A percentile compares a stretch with the other conserved stretches of the same genome.
These are phyloP conservation scores for Beta corolliflora DNA, from an alignment of 179 eudicot species.

Conservation along the genomic window DNA sequence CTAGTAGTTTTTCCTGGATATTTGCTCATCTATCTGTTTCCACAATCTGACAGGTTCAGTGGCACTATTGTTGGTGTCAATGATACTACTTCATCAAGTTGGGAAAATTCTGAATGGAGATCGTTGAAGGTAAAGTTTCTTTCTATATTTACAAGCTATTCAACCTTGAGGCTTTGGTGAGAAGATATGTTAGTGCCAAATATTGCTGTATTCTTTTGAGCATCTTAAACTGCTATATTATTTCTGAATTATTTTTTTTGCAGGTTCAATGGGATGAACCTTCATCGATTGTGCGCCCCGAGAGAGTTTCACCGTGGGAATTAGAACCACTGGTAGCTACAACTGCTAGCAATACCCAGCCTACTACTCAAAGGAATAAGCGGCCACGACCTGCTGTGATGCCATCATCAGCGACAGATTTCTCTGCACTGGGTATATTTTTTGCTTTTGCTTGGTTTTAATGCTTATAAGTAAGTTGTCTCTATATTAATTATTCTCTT, in stretches of 20 bases:
- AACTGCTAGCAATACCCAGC: slow-evolving; percentile 54
- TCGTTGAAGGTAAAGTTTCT: slow-evolving; percentile 64
- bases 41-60: slow-evolving; percentile 54
- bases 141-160: neutral
- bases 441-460: neutral
- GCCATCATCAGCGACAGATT: slow-evolving; percentile 54
- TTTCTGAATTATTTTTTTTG: slow-evolving; percentile 6
- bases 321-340: slow-evolving; percentile 76
- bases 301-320: slow-evolving; percentile 93
- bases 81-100: slow-evolving; percentile 60
- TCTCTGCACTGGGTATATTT: slow-evolving; percentile 59
- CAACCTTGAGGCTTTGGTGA: neutral
- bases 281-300: slow-evolving; percentile 77
- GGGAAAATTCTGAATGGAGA: slow-evolving; percentile 93
- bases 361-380: slow-evolving; percentile 61
- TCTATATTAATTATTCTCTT: neutral
- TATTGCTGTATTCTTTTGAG: neutral
- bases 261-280: slow-evolving; percentile 99
- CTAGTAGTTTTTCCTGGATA: neutral
- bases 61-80: slow-evolving; percentile 92
- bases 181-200: neutral
- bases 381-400: slow-evolving; percentile 58
- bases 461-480: neutral
- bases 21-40: slow-evolving; percentile 18
- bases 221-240: neutral